Base-by-base conservation (phyloP, 495 filamentous ascomycete genomes). In the Penicillium verhagenii region DNA sequence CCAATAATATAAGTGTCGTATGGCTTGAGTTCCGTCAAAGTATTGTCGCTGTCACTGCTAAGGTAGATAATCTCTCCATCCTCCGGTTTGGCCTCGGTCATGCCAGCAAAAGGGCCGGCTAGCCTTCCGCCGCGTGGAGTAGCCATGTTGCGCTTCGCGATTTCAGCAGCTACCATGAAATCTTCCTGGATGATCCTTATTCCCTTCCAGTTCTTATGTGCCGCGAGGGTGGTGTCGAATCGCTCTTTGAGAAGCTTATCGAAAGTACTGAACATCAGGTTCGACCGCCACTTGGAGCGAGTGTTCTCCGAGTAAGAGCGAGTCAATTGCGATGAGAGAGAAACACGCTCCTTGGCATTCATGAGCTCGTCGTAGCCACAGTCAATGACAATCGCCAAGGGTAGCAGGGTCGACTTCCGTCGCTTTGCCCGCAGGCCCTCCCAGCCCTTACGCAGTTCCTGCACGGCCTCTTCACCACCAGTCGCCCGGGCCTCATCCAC, bases 341-440 rank as follows among this genome's bases (percentile, higher is more conserved):
- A 96, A 7, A 88, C 84, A 16, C 90, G 75, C 65, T 99, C 95
- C 49, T 86, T 83, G 0, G 88, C 84, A 24, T 73, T 76, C 94
- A 99, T 99, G 61, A 93, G 75, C 10, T 88, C 80, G 58, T 99
- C 91, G 58, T 93, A 99, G 56, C 88, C 85, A 68, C 95, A 97
- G 68, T 99, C 94, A 58, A 99, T 70, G 33, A 99, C 73, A 58
- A 97, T 63, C 0, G 90, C 80, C 6, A 97, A 69, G 2, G 93
- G 92, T 6, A 92, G 72, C 56, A 80, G 73, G 38, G 74, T 69
- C 23, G 75, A 72, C 49, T 64, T 66, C 31, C 54, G 44, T 64
- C 72, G 49, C 64, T 70, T 61, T 21, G 57, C 52, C 39, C 52
- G 53, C 1, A 63, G 61, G 21, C 59, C 50, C 47, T 59, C 67